Evolutionary conservation across 768 basidiomycete genomes (phyloP).

Genomic region (Ramaria sp.): DNA sequence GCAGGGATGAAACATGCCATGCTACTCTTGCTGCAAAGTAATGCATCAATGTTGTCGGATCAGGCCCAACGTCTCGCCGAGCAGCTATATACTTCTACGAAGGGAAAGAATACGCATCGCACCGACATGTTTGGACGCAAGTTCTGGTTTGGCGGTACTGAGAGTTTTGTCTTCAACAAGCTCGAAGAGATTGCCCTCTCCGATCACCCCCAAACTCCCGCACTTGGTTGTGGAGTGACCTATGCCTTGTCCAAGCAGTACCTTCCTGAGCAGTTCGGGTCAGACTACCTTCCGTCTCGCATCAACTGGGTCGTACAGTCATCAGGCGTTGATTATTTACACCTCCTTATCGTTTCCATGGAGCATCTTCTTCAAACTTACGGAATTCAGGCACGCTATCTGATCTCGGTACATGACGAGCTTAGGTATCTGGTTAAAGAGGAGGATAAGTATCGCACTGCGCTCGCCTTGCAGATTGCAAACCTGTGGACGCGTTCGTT

Average conservation of each 20-base stretch:
- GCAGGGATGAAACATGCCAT: slow-evolving; percentile 93
- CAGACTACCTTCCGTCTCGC: slow-evolving; percentile 89
- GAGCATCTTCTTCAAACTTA: slow-evolving; percentile 74
- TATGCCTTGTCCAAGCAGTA: slow-evolving; percentile 86
- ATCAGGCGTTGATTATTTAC: slow-evolving; percentile 96
- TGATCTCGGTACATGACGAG: slow-evolving; percentile 96
- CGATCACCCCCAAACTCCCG: slow-evolving; percentile 81
- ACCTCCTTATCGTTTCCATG: slow-evolving; percentile 93
- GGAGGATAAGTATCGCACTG: slow-evolving; percentile 80
- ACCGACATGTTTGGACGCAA: slow-evolving; percentile 63
- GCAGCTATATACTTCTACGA: slow-evolving; percentile 84
- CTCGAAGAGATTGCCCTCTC: slow-evolving; percentile 89
- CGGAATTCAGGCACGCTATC: slow-evolving; percentile 80
- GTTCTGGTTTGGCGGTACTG: slow-evolving; percentile 96
- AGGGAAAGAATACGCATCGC: slow-evolving; percentile 80
- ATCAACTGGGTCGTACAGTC: slow-evolving; percentile 99
- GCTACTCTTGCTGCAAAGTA: slow-evolving; percentile 77
- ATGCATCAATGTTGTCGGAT: slow-evolving; percentile 64
- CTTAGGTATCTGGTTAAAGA: slow-evolving; percentile 88
- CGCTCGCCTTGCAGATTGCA: slow-evolving; percentile 87
- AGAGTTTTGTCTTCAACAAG: slow-evolving; percentile 96
- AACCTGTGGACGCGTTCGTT: slow-evolving; percentile 91
- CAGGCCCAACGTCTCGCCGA: slow-evolving; percentile 73
- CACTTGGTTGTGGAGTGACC: slow-evolving; percentile 89
- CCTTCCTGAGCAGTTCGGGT: slow-evolving; percentile 67